phyloP scores from a whole-genome alignment of 148 eudicot genomes.

The Camellia sinensis region DNA sequence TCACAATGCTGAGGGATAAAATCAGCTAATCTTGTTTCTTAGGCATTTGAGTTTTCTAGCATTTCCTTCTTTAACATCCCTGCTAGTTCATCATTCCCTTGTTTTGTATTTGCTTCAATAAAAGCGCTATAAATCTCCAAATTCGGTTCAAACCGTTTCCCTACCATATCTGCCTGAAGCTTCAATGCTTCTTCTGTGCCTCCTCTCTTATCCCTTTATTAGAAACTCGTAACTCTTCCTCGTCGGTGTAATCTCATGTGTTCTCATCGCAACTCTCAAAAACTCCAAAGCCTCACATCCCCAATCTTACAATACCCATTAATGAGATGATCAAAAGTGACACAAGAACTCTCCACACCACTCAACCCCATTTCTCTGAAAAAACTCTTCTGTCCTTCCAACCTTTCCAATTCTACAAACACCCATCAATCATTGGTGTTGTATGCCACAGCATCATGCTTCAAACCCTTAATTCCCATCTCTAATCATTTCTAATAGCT shows the following conservation, averaged over 20 bases:
- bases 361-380: slow-evolving; percentile 54
- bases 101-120: slow-evolving; percentile 65
- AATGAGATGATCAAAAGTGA: no score
- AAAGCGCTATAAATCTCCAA: slow-evolving; percentile 48
- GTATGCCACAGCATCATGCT: slow-evolving; percentile 53
- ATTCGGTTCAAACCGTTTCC: slow-evolving; percentile 56
- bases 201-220: slow-evolving; percentile 67
- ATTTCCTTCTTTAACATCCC: no score
- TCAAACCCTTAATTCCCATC: slow-evolving; percentile 41
- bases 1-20: no score
- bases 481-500: no score
- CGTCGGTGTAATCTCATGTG: slow-evolving; percentile 38
- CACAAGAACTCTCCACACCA: slow-evolving; percentile 48
- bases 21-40: no score
- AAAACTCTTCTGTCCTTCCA: slow-evolving; percentile 56
- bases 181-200: no score
- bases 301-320: no score
- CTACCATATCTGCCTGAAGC: slow-evolving; percentile 82
- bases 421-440: slow-evolving; percentile 74
- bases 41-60: no score
- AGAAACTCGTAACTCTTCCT: slow-evolving; percentile 51
- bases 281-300: slow-evolving; percentile 64
- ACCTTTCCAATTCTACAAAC: slow-evolving; percentile 53
- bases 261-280: slow-evolving; percentile 31
- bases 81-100: no score